Evolutionary conservation across 495 filamentous ascomycete genomes (phyloP).

Genomic region (Tuber aestivum): DNA sequence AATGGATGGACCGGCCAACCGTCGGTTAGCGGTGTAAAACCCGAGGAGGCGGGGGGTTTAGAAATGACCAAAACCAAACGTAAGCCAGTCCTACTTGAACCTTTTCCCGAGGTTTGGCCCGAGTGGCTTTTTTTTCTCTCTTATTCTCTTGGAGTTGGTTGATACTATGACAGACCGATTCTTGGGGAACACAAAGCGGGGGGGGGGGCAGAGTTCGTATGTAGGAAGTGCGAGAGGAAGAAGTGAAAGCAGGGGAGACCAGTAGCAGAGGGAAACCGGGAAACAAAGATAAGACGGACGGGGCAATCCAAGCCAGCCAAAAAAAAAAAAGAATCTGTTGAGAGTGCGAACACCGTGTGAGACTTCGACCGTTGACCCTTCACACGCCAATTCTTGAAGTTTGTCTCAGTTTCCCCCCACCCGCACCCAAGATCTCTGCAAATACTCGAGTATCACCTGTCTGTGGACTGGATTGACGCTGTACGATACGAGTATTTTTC

Average conservation of each 20-base stretch:
- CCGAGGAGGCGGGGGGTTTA: not conserved
- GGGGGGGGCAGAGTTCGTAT: not conserved
- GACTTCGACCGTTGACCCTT: not conserved
- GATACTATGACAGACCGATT: not conserved
- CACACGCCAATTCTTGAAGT: not conserved
- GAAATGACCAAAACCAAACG: not conserved
- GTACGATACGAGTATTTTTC: too few relatives aligned
- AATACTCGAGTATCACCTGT: not conserved
- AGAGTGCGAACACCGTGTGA: not conserved
- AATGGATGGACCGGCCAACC: not conserved
- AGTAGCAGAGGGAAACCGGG: not conserved
- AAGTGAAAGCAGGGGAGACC: not conserved
- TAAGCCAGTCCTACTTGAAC: not conserved
- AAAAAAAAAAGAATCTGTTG: not conserved
- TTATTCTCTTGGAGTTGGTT: not conserved
- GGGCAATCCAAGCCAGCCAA: not conserved
- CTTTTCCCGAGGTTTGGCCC: not conserved
- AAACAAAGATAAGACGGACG: not conserved
- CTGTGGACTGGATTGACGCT: slow-evolving; percentile 2
- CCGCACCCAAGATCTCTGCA: not conserved
- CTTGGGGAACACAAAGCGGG: not conserved
- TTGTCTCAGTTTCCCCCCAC: not conserved
- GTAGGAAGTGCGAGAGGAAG: not conserved
- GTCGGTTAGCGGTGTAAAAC: not conserved
- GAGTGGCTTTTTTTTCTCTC: not conserved